Evolutionary conservation across 83 land plant genomes (phyloP), one percentile per base, ranked within the genome.

Genomic region (Picea engelmannii): DNA sequence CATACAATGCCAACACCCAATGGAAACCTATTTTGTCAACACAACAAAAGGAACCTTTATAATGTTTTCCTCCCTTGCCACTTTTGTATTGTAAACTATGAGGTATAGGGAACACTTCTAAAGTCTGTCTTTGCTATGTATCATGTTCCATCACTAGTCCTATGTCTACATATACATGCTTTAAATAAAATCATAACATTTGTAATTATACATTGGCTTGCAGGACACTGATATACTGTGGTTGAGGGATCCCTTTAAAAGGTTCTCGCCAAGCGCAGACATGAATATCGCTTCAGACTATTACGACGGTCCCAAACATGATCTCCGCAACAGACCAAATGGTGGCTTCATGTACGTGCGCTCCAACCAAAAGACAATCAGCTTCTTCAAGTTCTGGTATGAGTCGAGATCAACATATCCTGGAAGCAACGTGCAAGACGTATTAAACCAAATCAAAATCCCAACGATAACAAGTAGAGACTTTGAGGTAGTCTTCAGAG

Each of bases 161-260:
- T 31, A 31, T 31, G 35, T 31, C 35, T 31, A 31, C 35, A 31
- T 31, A 31, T 31, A 31, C 35, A 31, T 1, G 35, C 35, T 31
- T 31, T 31, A 31, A 31, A 31, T 31, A 31, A 31, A 31, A 31
- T 31, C 35, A 2, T 31, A 31, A 31, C 35, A 31, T 31, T 31
- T 31, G 35, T 31, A 31, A 31, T 31, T 31, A 31, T 31, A 31
- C 35, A 31, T 31, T 0, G 35, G 35, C 35, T 31, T 31, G 35
- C 35, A 31, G 35, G 35, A 31, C 35, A 31, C 82, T 27, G 94
- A 92, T 83, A 84, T 92, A 8, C 44, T 89, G 81, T 92, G 94
- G 94, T 67, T 92, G 62, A 76, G 90, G 31, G 82, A 90, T 80
- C 94, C 94, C 49, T 88, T 92, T 60, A 13, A 59, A 9, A 78